These are phyloP conservation scores for Alternaria angustiovoidea DNA, from an alignment of 2,329 filamentous ascomycete genomes.

Conservation along the genomic window DNA sequence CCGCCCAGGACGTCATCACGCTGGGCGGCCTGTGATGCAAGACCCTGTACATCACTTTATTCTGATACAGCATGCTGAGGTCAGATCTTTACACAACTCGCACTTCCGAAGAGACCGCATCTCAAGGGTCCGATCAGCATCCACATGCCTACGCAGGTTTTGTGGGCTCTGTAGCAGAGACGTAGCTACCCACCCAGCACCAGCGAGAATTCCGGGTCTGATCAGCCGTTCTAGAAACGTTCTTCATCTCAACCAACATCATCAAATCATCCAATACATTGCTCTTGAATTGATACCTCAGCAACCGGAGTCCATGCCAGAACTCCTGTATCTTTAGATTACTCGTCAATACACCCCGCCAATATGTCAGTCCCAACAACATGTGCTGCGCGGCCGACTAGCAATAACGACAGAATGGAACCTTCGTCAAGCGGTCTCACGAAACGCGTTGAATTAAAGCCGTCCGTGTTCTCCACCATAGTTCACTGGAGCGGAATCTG, in stretches of 20 bases:
- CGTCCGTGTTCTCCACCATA: constrained; percentile 18
- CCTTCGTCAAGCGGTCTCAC: constrained; percentile 14
- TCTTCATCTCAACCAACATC: background rate
- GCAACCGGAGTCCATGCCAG: background rate
- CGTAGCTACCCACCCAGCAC: background rate
- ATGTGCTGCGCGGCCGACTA: constrained; percentile 5
- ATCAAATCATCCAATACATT: constrained; percentile 1
- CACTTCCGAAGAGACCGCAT: constrained; percentile 14
- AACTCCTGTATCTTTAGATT: background rate
- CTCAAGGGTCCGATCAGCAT: background rate
- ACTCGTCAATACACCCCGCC: background rate
- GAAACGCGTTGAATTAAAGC: constrained; percentile 8
- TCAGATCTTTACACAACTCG: constrained; percentile 29
- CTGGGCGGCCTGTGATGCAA: constrained; percentile 29
- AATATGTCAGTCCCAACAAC: constrained; percentile 5
- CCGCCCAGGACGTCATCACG: constrained; percentile 24
- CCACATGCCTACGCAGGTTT: constrained; percentile 5
- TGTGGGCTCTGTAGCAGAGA: constrained; percentile 5
- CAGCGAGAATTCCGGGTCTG: background rate
- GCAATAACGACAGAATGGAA: constrained; percentile 8
- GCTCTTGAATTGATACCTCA: background rate
- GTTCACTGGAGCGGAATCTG: constrained; percentile 9
- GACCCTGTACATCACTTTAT: constrained; percentile 34
- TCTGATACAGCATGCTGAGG: constrained; percentile 23
- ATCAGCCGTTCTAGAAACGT: background rate